These are phyloP conservation scores for Ganoderma lucidum DNA, from an alignment of 1,284 basidiomycete species.

Conservation along the genomic window DNA sequence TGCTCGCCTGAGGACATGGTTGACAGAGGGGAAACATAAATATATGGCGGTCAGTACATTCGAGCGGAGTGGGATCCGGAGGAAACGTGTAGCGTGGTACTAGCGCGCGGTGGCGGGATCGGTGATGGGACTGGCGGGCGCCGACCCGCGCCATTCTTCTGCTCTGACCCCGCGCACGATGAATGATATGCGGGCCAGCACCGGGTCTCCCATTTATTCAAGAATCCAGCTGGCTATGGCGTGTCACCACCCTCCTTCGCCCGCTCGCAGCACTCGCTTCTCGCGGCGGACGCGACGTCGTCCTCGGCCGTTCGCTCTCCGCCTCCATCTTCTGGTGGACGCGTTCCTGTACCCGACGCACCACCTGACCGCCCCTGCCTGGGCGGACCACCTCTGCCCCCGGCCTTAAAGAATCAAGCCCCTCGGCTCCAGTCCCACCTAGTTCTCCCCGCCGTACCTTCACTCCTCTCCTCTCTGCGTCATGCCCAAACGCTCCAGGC, in stretches of 20 bases:
- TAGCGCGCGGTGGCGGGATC: background rate
- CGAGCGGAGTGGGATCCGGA: background rate
- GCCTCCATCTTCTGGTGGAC: background rate
- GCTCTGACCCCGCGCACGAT: background rate
- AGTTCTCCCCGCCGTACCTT: background rate
- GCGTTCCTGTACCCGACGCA: slow-evolving; percentile 6
- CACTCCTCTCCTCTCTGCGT: slow-evolving; percentile 5
- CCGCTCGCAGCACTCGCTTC: background rate
- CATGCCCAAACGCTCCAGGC: slow-evolving; percentile 8
- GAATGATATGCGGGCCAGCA: slow-evolving; percentile 1
- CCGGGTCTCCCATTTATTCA: slow-evolving; percentile 4
- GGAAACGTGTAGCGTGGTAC: background rate
- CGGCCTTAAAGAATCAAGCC: background rate
- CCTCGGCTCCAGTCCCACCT: background rate
- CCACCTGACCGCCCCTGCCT: slow-evolving; percentile 16
- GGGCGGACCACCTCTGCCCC: background rate
- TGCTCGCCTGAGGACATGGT: background rate
- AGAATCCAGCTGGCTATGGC: background rate
- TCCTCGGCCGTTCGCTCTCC: background rate
- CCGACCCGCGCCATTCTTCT: background rate
- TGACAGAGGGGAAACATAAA: background rate
- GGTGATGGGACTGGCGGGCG: background rate
- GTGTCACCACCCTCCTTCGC: background rate
- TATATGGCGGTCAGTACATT: background rate
- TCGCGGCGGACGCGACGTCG: background rate